Evolutionary conservation across 441 rosid genomes (phyloP), one percentile per base, ranked within the genome.

Genomic region (Pelargonium exstipulatum): DNA sequence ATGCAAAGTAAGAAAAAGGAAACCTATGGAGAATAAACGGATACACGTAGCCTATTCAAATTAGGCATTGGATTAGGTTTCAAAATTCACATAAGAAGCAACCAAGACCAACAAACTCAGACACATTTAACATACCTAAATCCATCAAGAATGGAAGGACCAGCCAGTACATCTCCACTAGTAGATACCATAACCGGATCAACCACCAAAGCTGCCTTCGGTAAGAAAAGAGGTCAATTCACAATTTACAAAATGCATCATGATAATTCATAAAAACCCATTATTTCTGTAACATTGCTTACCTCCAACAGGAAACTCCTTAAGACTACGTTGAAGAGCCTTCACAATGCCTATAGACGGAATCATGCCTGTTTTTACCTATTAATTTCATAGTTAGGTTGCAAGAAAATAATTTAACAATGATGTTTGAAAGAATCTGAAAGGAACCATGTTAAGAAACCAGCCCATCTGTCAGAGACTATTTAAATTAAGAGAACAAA

Each of bases 111-210:
- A 1, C 43, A 40, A 8, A 40, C 43, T 40, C 43, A 18, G 3
- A 70, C 22, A 62, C 40, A 10, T 64, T 62, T 20, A 26, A 81
- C 85, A 67, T 79, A 90, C 99, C 80, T 78, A 69, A 89, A 88
- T 37, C 70, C 77, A 22, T 88, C 79, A 65, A 95, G 84, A 74
- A 89, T 71, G 51, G 96, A 86, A 75, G 99, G 88, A 73, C 86
- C 92, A 20, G 96, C 95, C n/a, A 92, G 81, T 74, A 89, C 89
- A 68, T 95, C 95, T 45, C 99, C 99, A 79, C 95, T 91, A 2
- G 98, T 92, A 61, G 99, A 95, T 53, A 92, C 97, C 97, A 95
- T 88, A 69, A 92, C 99, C 55, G 97, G 98, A 88, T 95, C 99
- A 82, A 92, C 90, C 69, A 95, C 99, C 73, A 95, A 79, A 87